Percentiles rank a stretch among this genome's conserved stretches.
Evolutionary conservation across 2,329 filamentous ascomycete species (phyloP).

Genomic region (Ilyonectria destructans): DNA sequence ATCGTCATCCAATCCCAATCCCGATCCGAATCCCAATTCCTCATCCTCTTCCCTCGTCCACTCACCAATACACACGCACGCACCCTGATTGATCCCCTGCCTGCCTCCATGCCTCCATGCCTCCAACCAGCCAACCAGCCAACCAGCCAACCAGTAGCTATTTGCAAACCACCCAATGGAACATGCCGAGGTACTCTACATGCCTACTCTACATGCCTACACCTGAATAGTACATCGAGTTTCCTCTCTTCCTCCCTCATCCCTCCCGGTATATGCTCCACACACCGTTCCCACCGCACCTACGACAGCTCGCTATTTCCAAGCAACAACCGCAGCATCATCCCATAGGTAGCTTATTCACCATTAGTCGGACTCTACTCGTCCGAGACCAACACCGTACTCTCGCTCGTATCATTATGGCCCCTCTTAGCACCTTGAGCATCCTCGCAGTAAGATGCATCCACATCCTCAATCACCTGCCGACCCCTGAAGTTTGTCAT

Average conservation of each 20-base stretch:
- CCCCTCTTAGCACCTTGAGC: conserved; percentile 26
- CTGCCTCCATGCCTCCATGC: background rate
- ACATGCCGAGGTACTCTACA: conserved; percentile 21
- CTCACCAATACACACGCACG: conserved; percentile 22
- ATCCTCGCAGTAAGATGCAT: conserved; percentile 55
- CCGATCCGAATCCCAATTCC: conserved; percentile 10
- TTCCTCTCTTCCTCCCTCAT: conserved; percentile 7
- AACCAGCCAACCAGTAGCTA: conserved; percentile 6
- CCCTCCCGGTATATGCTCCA: conserved; percentile 8
- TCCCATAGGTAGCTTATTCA: conserved; percentile 19
- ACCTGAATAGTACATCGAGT: conserved; percentile 6
- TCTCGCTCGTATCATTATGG: conserved; percentile 52
- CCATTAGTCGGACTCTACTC: conserved; percentile 34
- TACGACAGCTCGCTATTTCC: conserved; percentile 16
- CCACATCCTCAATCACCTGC: conserved; percentile 65
- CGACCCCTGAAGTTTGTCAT: conserved; percentile 64
- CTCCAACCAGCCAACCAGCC: conserved; percentile 6
- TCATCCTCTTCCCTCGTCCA: conserved; percentile 10
- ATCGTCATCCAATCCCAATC: conserved; percentile 18
- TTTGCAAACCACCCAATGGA: conserved; percentile 23
- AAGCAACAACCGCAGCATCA: conserved; percentile 14
- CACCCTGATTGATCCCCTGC: conserved; percentile 9
- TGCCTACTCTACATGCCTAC: conserved; percentile 15
- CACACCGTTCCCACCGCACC: conserved; percentile 18
- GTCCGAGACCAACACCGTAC: conserved; percentile 57